A percentile compares a stretch with the other conserved stretches of the same genome.
phyloP scores from a whole-genome alignment of 2,329 filamentous ascomycete species.

The Whalleya microplaca region DNA sequence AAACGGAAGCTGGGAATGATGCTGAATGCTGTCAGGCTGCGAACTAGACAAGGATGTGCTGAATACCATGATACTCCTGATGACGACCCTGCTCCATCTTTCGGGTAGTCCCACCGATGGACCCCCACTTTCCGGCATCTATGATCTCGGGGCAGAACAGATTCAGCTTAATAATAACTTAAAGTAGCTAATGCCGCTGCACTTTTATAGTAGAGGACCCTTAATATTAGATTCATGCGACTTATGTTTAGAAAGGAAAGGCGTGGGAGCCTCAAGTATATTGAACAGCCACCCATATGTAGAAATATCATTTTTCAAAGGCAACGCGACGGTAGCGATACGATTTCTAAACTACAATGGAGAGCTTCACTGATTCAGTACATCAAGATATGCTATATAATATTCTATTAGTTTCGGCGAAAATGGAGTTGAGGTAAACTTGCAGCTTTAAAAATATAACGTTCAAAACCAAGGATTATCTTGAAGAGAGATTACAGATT shows the following conservation, averaged over 20 bases:
- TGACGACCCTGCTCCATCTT: not conserved
- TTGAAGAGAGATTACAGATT: too few relatives aligned
- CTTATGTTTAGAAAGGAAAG: not conserved
- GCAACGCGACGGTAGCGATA: not conserved
- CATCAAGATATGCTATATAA: too few relatives aligned
- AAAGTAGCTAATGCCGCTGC: not conserved
- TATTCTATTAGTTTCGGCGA: too few relatives aligned
- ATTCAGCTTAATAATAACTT: not conserved
- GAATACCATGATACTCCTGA: not conserved
- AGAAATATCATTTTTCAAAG: not conserved
- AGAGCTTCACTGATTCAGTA: too few relatives aligned
- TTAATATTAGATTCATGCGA: not conserved
- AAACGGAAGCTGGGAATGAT: not conserved
- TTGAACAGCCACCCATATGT: not conserved
- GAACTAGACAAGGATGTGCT: not conserved
- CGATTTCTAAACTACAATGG: not conserved
- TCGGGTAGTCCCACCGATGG: not conserved
- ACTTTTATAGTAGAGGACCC: not conserved
- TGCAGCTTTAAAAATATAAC: too few relatives aligned
- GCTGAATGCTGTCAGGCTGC: not conserved
- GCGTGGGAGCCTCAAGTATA: not conserved
- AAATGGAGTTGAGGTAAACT: too few relatives aligned
- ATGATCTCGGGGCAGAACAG: not conserved
- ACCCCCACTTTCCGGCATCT: not conserved
- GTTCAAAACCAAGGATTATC: too few relatives aligned